These are phyloP conservation scores for Przewalskia tangutica DNA, from an alignment of 257 asterid genomes.

Conservation along the genomic window DNA sequence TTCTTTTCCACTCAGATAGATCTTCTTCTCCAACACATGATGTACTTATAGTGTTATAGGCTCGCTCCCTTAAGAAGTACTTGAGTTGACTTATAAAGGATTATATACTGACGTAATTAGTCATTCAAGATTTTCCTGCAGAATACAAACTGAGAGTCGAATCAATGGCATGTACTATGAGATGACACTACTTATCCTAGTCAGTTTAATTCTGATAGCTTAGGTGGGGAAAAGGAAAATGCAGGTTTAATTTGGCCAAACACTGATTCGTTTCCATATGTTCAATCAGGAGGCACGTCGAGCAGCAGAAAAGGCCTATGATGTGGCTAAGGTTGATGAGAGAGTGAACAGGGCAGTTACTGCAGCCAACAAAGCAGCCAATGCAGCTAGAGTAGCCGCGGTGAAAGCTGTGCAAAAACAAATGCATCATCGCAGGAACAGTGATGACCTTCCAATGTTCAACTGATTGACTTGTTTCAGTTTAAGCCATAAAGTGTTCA, in stretches of 20 bases:
- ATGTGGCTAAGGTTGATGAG: slow-evolving; percentile 29
- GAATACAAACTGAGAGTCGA: not conserved
- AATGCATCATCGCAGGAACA: slow-evolving; percentile 25
- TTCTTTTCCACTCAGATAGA: not conserved
- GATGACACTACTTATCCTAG: not conserved
- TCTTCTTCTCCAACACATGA: not conserved
- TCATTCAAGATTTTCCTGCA: not conserved
- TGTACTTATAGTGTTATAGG: not conserved
- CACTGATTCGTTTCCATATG: not conserved
- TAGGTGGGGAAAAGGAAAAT: not conserved
- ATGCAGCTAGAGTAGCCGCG: slow-evolving; percentile 40
- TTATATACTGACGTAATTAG: not conserved
- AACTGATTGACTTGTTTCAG: not conserved
- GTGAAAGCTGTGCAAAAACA: slow-evolving; percentile 34
- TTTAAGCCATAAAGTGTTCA: not conserved
- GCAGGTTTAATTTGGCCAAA: not conserved
- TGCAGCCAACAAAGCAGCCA: slow-evolving; percentile 32
- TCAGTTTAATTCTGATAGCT: not conserved
- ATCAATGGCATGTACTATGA: not conserved
- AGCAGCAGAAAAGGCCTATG: slow-evolving; percentile 32
- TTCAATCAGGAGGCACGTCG: slow-evolving; percentile 34
- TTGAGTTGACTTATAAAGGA: not conserved
- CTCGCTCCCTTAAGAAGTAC: not conserved
- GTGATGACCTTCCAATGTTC: slow-evolving; percentile 18
- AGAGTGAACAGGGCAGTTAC: slow-evolving; percentile 33